Conservation (phyloP, 495 filamentous ascomycete species). For the Parathielavia appendiculata region DNA sequence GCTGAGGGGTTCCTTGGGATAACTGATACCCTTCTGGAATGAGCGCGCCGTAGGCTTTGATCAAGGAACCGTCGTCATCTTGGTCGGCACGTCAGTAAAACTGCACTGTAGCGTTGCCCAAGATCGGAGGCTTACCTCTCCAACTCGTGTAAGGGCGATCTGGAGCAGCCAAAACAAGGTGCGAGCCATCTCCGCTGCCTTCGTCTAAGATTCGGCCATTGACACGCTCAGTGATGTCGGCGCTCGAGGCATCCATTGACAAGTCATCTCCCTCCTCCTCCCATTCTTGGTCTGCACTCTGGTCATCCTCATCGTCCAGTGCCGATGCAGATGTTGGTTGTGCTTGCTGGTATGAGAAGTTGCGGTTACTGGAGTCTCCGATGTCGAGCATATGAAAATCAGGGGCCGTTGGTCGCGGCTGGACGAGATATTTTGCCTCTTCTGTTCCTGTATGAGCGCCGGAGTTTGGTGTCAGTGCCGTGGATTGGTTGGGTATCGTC, state of each 20-base stretch:
- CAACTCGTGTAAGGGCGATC: conserved; percentile 24
- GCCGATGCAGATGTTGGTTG: not conserved
- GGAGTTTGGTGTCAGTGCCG: too few species aligned
- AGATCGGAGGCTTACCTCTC: conserved; percentile 22
- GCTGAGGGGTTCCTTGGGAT: not conserved
- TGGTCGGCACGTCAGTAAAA: too few species aligned
- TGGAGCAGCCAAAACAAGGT: conserved; percentile 15
- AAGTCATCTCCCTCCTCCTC: not conserved
- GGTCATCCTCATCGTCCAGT: not conserved
- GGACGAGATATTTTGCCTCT: too few species aligned
- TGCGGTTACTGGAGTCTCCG: too few species aligned
- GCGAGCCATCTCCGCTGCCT: not conserved
- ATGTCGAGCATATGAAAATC: too few species aligned
- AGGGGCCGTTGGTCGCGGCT: too few species aligned
- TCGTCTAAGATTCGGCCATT: not conserved
- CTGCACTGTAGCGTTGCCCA: too few species aligned
- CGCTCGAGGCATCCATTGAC: not conserved
- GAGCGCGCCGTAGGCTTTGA: conserved; percentile 11
- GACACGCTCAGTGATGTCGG: not conserved
- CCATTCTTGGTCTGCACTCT: too few species aligned
- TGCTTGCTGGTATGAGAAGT: too few species aligned
- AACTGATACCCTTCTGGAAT: conserved; percentile 25
- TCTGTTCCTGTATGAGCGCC: too few species aligned
- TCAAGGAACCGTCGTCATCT: conserved; percentile 6
- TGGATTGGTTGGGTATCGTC: not conserved